A percentile compares a stretch with the other conserved stretches of the same genome.
These are phyloP conservation scores for Hyphopichia wangnamkhiaoensis DNA, from an alignment of 1,139 yeast species.

Conservation along the genomic window DNA sequence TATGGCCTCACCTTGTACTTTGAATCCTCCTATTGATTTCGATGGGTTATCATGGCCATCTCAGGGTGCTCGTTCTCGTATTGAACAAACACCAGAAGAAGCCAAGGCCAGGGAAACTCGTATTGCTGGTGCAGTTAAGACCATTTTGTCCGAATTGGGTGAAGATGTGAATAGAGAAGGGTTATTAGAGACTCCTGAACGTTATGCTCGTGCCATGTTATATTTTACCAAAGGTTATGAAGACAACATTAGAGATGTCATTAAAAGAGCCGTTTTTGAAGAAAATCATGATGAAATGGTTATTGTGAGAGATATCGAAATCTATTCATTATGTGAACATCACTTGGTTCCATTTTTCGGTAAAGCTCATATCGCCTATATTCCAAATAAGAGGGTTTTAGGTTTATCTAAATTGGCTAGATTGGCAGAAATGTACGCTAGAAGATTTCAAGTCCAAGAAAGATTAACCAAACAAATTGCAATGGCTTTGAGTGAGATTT, in stretches of 20 bases:
- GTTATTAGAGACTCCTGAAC: constrained; percentile 86
- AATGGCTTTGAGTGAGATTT: constrained; percentile 86
- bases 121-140: constrained; percentile 82
- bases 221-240: constrained; percentile 96
- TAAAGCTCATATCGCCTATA: constrained; percentile 93
- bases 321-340: constrained; percentile 93
- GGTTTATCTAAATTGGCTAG: constrained; percentile 94
- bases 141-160: constrained; percentile 82
- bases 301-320: constrained; percentile 90
- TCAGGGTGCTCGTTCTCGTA: constrained; percentile 75
- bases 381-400: constrained; percentile 91
- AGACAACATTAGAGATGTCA: constrained; percentile 85
- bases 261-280: constrained; percentile 93
- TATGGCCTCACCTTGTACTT: constrained; percentile 80
- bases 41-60: constrained; percentile 97
- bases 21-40: constrained; percentile 81
- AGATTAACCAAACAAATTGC: constrained; percentile 96
- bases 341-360: constrained; percentile 97
- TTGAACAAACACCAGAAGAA: constrained; percentile 66
- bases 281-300: constrained; percentile 99
- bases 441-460: constrained; percentile 96
- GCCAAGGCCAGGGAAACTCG: constrained; percentile 63
- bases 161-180: constrained; percentile 93
- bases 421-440: constrained; percentile 93
- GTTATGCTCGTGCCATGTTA: constrained; percentile 96